These are phyloP conservation scores for Penicillium sp. DNA, from an alignment of 2,329 filamentous ascomycete genomes.

Conservation along the genomic window DNA sequence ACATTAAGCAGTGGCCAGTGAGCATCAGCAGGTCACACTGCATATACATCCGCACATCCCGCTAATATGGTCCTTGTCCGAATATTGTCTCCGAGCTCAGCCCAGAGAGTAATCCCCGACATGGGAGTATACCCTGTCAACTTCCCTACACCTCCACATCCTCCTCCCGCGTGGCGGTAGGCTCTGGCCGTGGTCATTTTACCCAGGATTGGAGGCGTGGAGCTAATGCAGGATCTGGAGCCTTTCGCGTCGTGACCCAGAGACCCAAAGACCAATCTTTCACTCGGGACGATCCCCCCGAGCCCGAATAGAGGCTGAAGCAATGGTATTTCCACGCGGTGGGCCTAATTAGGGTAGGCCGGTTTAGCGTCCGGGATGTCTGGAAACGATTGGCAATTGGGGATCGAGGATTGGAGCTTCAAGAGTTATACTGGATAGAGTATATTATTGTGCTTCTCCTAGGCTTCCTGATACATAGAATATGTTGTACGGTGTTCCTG, in stretches of 20 bases:
- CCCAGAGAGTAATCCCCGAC: neutral
- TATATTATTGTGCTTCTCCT: neutral
- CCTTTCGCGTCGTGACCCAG: neutral
- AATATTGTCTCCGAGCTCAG: neutral
- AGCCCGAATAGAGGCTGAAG: conserved; percentile 6
- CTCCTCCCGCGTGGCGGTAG: neutral
- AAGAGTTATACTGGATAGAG: neutral
- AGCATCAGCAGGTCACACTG: neutral
- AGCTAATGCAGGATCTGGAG: conserved; percentile 3
- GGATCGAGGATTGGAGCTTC: neutral
- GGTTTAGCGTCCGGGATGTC: conserved; percentile 1
- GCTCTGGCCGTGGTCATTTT: neutral
- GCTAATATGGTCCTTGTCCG: neutral
- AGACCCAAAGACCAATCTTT: neutral
- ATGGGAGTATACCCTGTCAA: neutral
- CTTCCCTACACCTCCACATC: neutral
- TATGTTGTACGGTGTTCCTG: neutral
- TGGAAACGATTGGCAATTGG: neutral
- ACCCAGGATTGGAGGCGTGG: neutral
- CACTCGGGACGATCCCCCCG: neutral
- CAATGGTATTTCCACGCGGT: conserved; percentile 11
- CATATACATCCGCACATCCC: neutral
- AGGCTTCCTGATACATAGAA: neutral
- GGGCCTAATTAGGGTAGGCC: conserved; percentile 9
- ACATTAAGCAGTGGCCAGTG: neutral